These are phyloP conservation scores for Phytophthora cryptogea DNA, from an alignment of 352 stramenopile genomes.

Conservation along the genomic window DNA sequence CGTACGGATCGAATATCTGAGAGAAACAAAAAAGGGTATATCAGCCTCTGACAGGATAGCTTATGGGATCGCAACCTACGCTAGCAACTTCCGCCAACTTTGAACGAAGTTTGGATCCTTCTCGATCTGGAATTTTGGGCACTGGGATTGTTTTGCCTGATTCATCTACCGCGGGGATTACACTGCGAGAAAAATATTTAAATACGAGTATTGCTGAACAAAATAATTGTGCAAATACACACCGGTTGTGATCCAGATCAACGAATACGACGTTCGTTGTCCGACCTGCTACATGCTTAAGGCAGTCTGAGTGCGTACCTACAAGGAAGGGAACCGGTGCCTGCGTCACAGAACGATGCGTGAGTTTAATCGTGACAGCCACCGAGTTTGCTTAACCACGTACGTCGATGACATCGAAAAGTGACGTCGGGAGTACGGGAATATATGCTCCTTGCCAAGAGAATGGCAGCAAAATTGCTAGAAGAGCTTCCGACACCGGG, in stretches of 20 bases:
- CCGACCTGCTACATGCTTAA: conserved; percentile 62
- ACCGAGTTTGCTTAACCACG: conserved; percentile 9
- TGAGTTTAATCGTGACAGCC: background rate
- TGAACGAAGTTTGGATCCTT: conserved; percentile 59
- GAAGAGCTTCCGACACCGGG: conserved; percentile 90
- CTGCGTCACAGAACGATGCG: conserved; percentile 25
- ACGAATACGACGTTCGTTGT: conserved; percentile 92
- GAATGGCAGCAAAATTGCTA: conserved; percentile 93
- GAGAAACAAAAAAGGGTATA: background rate
- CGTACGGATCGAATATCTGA: conserved; percentile 83
- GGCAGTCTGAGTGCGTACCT: conserved; percentile 85
- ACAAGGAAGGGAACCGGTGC: conserved; percentile 95
- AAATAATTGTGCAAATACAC: conserved; percentile 7
- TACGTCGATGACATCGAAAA: conserved; percentile 95
- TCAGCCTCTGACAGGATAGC: background rate
- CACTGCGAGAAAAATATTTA: conserved; percentile 30
- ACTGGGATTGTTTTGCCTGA: conserved; percentile 56
- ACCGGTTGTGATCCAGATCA: conserved; percentile 93
- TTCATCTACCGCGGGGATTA: conserved; percentile 79
- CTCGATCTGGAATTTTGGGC: conserved; percentile 77
- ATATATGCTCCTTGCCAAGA: conserved; percentile 95
- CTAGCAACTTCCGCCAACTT: conserved; percentile 70
- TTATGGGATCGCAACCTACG: conserved; percentile 33
- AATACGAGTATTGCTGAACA: too few species aligned
- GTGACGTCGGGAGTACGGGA: conserved; percentile 90